phyloP scores from a whole-genome alignment of 1,139 yeast species.

The Suhomyces taliae region DNA sequence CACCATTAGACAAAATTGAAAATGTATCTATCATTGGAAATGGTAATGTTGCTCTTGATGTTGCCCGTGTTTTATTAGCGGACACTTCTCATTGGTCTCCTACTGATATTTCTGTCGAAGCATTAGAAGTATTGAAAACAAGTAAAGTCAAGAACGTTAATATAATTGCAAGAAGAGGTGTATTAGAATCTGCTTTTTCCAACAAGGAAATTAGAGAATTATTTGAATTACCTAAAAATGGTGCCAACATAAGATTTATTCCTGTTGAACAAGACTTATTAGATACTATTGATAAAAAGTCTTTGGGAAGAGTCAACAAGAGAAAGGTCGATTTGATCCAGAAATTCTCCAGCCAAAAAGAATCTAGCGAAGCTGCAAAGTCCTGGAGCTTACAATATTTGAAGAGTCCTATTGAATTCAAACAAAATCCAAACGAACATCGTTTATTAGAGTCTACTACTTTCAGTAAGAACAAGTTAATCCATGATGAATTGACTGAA shows the following conservation, averaged over 20 bases:
- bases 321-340: conserved; percentile 65
- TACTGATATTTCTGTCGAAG: conserved; percentile 74
- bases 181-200: conserved; percentile 82
- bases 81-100: conserved; percentile 56
- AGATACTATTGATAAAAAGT: conserved; percentile 38
- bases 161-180: conserved; percentile 84
- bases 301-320: conserved; percentile 64
- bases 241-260: conserved; percentile 45
- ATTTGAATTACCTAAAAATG: conserved; percentile 53
- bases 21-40: conserved; percentile 87
- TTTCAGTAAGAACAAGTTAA: conserved; percentile 49
- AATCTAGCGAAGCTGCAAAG: conserved; percentile 27
- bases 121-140: conserved; percentile 51
- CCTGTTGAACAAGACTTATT: conserved; percentile 52
- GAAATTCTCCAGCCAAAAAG: conserved; percentile 44
- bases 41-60: conserved; percentile 96
- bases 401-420: conserved; percentile 62
- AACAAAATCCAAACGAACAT: conserved; percentile 21
- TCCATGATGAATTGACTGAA: conserved; percentile 29
- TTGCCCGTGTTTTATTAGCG: conserved; percentile 74
- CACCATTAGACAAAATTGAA: conserved; percentile 59
- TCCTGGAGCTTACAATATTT: conserved; percentile 72
- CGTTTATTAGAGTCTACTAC: conserved; percentile 42
- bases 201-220: conserved; percentile 90
- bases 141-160: conserved; percentile 63